These are phyloP conservation scores for Corymbia calophylla DNA, from an alignment of 441 rosid genomes.

Conservation along the genomic window DNA sequence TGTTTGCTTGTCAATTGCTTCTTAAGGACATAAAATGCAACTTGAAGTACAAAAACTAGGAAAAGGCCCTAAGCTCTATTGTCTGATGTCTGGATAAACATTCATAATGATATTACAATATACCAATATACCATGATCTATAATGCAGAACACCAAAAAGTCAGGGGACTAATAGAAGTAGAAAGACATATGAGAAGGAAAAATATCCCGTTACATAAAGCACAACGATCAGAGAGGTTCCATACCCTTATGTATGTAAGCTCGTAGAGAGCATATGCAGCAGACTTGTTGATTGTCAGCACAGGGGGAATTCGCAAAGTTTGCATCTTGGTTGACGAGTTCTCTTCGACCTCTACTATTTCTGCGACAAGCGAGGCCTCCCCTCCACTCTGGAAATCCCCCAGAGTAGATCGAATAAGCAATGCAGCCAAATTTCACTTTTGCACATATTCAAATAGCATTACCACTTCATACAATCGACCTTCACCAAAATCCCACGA, in stretches of 20 bases:
- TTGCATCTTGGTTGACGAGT: slow-evolving; percentile 63
- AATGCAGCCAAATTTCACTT: neutral
- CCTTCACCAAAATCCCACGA: neutral
- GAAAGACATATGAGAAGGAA: neutral
- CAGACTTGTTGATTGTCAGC: slow-evolving; percentile 68
- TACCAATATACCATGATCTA: neutral
- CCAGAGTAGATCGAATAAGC: neutral
- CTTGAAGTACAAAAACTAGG: neutral
- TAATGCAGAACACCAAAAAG: neutral
- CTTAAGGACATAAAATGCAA: neutral
- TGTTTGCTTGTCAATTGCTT: neutral
- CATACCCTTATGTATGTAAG: slow-evolving; percentile 69
- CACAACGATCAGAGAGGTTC: neutral
- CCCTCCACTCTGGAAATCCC: slow-evolving; percentile 54
- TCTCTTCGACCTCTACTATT: slow-evolving; percentile 92
- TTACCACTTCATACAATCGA: neutral
- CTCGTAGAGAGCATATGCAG: slow-evolving; percentile 70
- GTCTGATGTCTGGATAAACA: neutral
- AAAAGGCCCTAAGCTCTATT: neutral
- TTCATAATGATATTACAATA: neutral
- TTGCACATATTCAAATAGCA: neutral
- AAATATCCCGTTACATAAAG: neutral
- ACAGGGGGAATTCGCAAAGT: slow-evolving; percentile 83
- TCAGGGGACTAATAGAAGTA: neutral
- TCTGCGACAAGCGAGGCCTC: slow-evolving; percentile 92